These are phyloP conservation scores for Diaporthe longicolla DNA, from an alignment of 2,329 filamentous ascomycete genomes.

Conservation along the genomic window DNA sequence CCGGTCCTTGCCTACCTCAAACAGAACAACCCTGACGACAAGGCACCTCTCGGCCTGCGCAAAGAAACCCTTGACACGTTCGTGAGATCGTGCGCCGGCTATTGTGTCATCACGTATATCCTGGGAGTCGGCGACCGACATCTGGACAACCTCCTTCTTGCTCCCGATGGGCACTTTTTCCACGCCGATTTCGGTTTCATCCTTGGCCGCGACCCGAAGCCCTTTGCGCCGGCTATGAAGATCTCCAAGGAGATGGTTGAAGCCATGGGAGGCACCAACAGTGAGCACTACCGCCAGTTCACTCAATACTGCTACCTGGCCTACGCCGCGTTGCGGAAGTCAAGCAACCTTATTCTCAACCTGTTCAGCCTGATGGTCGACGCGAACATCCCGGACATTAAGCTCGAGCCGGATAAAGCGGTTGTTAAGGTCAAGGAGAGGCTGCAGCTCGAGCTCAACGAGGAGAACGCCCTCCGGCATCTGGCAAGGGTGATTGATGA, in stretches of 20 bases:
- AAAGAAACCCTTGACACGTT: slow-evolving; percentile 96
- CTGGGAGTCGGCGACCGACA: slow-evolving; percentile 96
- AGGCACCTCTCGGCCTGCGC: slow-evolving; percentile 85
- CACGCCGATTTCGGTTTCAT: slow-evolving; percentile 99
- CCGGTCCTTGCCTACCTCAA: slow-evolving; percentile 83
- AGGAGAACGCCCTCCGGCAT: slow-evolving; percentile 91
- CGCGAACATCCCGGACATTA: slow-evolving; percentile 96
- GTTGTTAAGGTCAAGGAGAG: slow-evolving; percentile 95
- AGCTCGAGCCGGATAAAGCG: slow-evolving; percentile 91
- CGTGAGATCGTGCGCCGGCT: slow-evolving; percentile 94
- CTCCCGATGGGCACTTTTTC: slow-evolving; percentile 95
- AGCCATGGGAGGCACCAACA: slow-evolving; percentile 90
- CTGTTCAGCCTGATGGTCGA: slow-evolving; percentile 97
- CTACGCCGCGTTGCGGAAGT: slow-evolving; percentile 91
- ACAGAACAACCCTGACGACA: slow-evolving; percentile 89
- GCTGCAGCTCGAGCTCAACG: slow-evolving; percentile 90
- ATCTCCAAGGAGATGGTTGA: slow-evolving; percentile 98
- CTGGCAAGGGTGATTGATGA: slow-evolving; percentile 93
- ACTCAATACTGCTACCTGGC: slow-evolving; percentile 97
- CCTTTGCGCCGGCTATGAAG: slow-evolving; percentile 97
- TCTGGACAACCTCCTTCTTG: slow-evolving; percentile 92
- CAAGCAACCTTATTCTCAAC: slow-evolving; percentile 91
- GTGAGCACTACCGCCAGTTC: slow-evolving; percentile 88
- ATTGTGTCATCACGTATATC: slow-evolving; percentile 98
- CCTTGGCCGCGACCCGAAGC: slow-evolving; percentile 95